Percentiles rank a stretch among this genome's conserved stretches.
Evolutionary conservation across 352 stramenopile species (phyloP).

Genomic region (Globisporangium apiculatum): DNA sequence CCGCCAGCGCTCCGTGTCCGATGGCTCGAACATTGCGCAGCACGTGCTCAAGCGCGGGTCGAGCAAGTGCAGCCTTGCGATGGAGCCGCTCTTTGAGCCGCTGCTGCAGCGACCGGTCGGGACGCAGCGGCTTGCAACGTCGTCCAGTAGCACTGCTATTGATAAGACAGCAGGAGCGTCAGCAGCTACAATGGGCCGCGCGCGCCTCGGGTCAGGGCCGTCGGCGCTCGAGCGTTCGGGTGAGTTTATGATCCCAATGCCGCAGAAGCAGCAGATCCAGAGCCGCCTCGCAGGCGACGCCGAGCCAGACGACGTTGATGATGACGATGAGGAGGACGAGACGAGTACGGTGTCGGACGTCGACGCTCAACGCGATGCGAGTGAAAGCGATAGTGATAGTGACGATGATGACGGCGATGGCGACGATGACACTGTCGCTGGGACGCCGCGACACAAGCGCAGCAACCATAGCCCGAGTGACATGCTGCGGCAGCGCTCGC

Average conservation of each 20-base stretch:
- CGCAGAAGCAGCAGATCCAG: constrained; percentile 36
- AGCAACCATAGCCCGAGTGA: neutral
- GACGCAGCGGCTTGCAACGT: constrained; percentile 27
- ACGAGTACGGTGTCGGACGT: constrained; percentile 11
- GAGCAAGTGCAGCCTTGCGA: constrained; percentile 42
- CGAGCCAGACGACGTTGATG: constrained; percentile 13
- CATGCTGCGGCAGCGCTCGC: neutral
- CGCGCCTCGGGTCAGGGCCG: constrained; percentile 1
- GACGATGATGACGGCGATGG: neutral
- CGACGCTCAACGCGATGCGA: constrained; percentile 1
- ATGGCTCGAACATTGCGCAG: constrained; percentile 12
- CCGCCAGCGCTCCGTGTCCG: constrained; percentile 7
- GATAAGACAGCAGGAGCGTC: neutral
- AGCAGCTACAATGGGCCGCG: neutral
- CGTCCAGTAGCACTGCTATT: neutral
- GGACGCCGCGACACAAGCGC: neutral
- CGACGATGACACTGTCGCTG: constrained; percentile 3
- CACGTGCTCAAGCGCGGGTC: constrained; percentile 11
- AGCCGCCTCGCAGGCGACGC: constrained; percentile 30
- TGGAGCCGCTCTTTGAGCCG: constrained; percentile 75
- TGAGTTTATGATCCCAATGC: constrained; percentile 19
- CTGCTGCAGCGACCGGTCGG: constrained; percentile 58
- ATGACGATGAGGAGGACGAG: constrained; percentile 9
- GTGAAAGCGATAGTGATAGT: neutral
- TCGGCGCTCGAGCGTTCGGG: constrained; percentile 7